Evolutionary conservation across 164 flowering plant genomes (phyloP).

Genomic region (Vitis riparia): DNA sequence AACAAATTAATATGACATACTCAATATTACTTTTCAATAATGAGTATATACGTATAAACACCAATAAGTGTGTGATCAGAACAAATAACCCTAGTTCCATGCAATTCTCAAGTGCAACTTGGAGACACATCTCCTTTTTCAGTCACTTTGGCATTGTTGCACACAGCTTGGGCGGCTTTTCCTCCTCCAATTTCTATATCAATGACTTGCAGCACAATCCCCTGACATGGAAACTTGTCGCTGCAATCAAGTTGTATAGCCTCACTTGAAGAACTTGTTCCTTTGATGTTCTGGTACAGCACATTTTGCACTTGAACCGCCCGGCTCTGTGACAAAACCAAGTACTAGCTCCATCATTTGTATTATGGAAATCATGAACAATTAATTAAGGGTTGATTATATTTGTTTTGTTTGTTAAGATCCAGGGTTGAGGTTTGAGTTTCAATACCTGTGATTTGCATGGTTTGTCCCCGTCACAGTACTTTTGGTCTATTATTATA

Average conservation of each 20-base stretch:
- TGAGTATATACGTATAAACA: too few species aligned
- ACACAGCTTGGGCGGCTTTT: too few species aligned
- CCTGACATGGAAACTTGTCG: conserved; percentile 37
- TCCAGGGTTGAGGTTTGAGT: background rate
- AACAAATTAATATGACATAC: too few species aligned
- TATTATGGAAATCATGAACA: conserved; percentile 40
- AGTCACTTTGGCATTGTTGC: too few species aligned
- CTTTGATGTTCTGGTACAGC: too few species aligned
- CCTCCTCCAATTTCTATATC: too few species aligned
- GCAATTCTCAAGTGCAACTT: too few species aligned
- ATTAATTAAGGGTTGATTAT: background rate
- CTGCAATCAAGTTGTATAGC: conserved; percentile 52
- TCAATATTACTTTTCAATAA: too few species aligned
- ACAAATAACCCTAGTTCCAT: too few species aligned
- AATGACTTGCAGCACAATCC: conserved; percentile 25
- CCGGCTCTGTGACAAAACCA: conserved; percentile 54
- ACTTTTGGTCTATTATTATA: too few species aligned
- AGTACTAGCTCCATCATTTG: conserved; percentile 42
- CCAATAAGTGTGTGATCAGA: too few species aligned
- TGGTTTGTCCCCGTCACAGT: conserved; percentile 31
- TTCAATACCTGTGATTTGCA: conserved; percentile 40
- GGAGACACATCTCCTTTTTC: too few species aligned
- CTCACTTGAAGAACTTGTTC: conserved; percentile 12
- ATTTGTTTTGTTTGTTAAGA: background rate
- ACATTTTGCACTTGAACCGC: conserved; percentile 6